Percentiles rank a stretch among this genome's conserved stretches.
Evolutionary conservation across 441 rosid genomes (phyloP).

Genomic region (Erodium texanum): DNA sequence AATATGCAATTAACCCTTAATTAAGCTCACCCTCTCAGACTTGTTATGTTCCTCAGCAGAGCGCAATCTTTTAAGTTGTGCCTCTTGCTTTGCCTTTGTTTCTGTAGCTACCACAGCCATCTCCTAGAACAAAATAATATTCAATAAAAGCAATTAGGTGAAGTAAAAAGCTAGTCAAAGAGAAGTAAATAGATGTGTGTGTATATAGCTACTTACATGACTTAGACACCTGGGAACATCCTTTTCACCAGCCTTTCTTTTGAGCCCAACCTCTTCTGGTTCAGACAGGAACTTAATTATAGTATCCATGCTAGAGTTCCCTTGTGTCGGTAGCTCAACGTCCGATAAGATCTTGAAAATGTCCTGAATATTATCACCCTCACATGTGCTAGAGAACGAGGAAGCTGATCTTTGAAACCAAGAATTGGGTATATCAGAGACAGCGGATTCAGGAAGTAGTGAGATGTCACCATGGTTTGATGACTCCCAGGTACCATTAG

Average conservation of each 20-base stretch:
- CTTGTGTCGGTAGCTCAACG: background rate
- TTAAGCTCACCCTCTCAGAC: constrained; percentile 17
- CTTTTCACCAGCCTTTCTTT: background rate
- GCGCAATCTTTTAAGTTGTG: constrained; percentile 5
- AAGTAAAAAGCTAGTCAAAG: background rate
- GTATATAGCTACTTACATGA: constrained; percentile 1
- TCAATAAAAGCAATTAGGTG: background rate
- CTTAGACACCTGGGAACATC: background rate
- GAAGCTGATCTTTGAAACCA: constrained; percentile 1
- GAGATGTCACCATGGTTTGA: background rate
- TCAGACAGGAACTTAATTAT: background rate
- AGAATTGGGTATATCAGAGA: background rate
- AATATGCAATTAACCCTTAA: too few species aligned
- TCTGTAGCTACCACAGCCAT: background rate
- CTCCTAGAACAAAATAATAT: background rate
- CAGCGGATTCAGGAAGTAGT: constrained; percentile 5
- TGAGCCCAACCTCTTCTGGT: background rate
- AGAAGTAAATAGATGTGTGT: too few species aligned
- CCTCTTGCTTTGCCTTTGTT: background rate
- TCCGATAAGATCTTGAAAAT: background rate
- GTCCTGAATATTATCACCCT: background rate
- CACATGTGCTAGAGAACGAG: background rate
- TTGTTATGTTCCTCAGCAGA: constrained; percentile 19
- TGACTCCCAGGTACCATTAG: background rate
- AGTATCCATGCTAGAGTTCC: background rate